Percentiles rank a stretch among this genome's conserved stretches.
These are phyloP conservation scores for Cladosporium velox DNA, from an alignment of 2,329 filamentous ascomycete species.

Conservation along the genomic window DNA sequence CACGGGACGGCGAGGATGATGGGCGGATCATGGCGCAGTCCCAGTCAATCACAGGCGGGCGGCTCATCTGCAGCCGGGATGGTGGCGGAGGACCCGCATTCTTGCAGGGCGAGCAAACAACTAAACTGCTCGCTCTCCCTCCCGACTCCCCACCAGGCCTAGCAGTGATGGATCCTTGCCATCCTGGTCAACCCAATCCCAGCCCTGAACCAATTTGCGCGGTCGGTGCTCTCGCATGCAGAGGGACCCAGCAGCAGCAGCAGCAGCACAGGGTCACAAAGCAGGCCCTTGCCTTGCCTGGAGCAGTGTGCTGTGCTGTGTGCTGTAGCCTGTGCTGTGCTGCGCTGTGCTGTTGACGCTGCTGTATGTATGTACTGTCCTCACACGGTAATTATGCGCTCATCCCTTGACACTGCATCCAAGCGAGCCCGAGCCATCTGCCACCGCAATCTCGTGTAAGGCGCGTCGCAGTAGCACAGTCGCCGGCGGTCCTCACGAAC, in stretches of 20 bases:
- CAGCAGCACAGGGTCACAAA: background rate
- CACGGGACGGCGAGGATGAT: slow-evolving; percentile 4
- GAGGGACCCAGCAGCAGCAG: slow-evolving; percentile 3
- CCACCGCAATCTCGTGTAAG: slow-evolving; percentile 6
- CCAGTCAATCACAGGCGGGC: background rate
- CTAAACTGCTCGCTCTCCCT: background rate
- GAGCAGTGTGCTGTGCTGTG: no score
- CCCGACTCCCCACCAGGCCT: background rate
- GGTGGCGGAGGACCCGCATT: slow-evolving; percentile 8
- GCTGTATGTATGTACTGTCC: background rate
- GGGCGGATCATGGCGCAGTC: background rate
- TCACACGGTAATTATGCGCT: background rate
- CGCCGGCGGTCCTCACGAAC: background rate
- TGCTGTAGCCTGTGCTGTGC: background rate
- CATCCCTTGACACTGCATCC: slow-evolving; percentile 19
- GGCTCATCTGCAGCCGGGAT: slow-evolving; percentile 8
- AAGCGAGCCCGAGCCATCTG: slow-evolving; percentile 15
- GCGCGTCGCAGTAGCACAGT: background rate
- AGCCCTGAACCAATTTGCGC: background rate
- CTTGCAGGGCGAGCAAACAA: slow-evolving; percentile 19
- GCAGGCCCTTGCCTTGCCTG: slow-evolving; percentile 18
- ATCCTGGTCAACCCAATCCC: background rate
- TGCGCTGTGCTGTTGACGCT: background rate
- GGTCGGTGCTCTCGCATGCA: slow-evolving; percentile 1
- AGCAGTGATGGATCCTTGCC: background rate